Base-by-base conservation (phyloP, 2,329 filamentous ascomycete genomes). In the Cyclaneusma minus region DNA sequence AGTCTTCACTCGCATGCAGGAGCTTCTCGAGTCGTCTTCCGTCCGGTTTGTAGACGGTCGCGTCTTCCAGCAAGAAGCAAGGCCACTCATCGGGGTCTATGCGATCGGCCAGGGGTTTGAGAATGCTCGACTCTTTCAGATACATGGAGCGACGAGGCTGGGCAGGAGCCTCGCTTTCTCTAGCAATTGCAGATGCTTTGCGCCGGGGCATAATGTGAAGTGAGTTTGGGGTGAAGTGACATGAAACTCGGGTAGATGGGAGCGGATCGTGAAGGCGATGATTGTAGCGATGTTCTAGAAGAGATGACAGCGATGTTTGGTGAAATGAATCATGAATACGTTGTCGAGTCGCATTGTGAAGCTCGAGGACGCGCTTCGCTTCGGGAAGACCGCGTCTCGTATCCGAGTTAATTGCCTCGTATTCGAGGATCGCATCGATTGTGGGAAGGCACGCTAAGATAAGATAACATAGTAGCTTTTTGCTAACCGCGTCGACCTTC, bases 41-140 rank as follows among this genome's bases (percentile, higher is more conserved):
- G 36, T 71, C 58, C 24, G 51, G 57, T 25, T 54, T 51, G 34
- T 66, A 61, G n/a, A 81, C 59, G 11, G 64, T 56, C 19, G 64
- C 73, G 41, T 79, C 61, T 25, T 45, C 56, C 21, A 83, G 55
- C 5, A 67, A 54, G 42, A 77, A 79, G 25, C 61, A 61, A 3
- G 71, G 67, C 60, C 68, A 77, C 10, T 68, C 50, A 37, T 68
- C 55, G 8, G 52, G 44, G 28, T 56, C 36, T 7, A 43, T 35
- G 7, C 54, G 38, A 19, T 51, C 26, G 28, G 38, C 20, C 15
- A 39, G 35, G 0, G 32, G 23, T 15, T 30, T 20, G 14, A 33
- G 19, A 8, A 30, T 24, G 4, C 16, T 16, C 8, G 12, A 22
- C 21, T 33, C 30, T 16, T 21, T 13, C n/a, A 30, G 6, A 32